Evolutionary conservation across 257 asterid genomes (phyloP).

Genomic region (Petrea volubilis): DNA sequence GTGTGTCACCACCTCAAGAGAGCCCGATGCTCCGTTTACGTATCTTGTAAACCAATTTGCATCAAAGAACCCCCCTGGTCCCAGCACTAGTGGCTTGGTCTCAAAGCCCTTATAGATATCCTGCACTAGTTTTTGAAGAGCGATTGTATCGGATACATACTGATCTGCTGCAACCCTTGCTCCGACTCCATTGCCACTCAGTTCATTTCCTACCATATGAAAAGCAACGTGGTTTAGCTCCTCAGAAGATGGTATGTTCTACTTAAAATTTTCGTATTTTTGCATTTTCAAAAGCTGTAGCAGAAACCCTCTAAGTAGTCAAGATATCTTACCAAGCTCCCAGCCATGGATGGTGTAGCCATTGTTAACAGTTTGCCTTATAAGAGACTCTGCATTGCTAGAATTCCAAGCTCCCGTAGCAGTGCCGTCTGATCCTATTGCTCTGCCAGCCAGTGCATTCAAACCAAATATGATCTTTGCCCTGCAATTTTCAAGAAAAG

Average conservation of each 20-base stretch:
- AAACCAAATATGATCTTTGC: constrained; percentile 74
- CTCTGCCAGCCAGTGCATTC: constrained; percentile 67
- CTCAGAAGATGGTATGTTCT: too few relatives aligned
- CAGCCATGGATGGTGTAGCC: constrained; percentile 65
- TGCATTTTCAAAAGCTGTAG: too few relatives aligned
- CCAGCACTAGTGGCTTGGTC: constrained; percentile 61
- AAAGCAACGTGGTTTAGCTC: too few relatives aligned
- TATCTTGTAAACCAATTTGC: constrained; percentile 59
- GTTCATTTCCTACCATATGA: constrained; percentile 63
- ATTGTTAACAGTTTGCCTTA: constrained; percentile 53
- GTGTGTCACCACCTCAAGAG: constrained; percentile 75
- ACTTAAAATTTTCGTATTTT: too few relatives aligned
- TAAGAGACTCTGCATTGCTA: constrained; percentile 69
- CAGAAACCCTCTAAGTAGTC: neutral
- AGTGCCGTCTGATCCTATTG: constrained; percentile 40
- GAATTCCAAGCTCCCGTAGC: constrained; percentile 75
- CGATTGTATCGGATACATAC: constrained; percentile 52
- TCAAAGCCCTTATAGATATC: constrained; percentile 46
- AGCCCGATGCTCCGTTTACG: constrained; percentile 38
- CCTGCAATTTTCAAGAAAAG: constrained; percentile 37
- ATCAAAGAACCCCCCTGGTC: constrained; percentile 87
- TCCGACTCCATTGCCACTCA: constrained; percentile 79
- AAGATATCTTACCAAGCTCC: constrained; percentile 78
- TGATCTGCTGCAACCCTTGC: constrained; percentile 69
- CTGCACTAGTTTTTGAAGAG: constrained; percentile 48